Conservation (phyloP, 495 filamentous ascomycete species). For the Daldinia grandis region DNA sequence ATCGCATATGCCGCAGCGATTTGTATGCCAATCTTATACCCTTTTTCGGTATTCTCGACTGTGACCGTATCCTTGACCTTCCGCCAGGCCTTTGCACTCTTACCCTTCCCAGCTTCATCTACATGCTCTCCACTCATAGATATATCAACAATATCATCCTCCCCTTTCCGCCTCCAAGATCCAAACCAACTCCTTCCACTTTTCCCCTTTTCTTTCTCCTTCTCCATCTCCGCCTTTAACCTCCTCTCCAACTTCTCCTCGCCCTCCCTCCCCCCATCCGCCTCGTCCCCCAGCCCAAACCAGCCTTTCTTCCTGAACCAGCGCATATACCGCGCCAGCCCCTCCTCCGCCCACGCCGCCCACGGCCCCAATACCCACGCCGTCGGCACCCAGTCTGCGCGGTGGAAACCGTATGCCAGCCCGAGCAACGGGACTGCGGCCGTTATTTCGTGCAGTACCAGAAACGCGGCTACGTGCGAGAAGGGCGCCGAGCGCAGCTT, state of each 20-base stretch:
- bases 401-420: constrained; percentile 80
- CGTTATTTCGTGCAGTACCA: constrained; percentile 91
- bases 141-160: constrained; percentile 27
- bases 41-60: constrained; percentile 44
- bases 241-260: constrained; percentile 24
- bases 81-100: constrained; percentile 46
- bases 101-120: constrained; percentile 29
- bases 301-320: constrained; percentile 58
- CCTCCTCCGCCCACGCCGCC: constrained; percentile 53
- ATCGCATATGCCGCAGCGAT: constrained; percentile 89
- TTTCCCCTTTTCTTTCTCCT: constrained; percentile 28
- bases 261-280: constrained; percentile 25
- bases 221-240: constrained; percentile 26
- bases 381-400: constrained; percentile 70
- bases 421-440: constrained; percentile 82
- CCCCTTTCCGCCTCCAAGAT: constrained; percentile 21
- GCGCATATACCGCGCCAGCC: constrained; percentile 53
- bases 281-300: constrained; percentile 53
- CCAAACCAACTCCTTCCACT: constrained; percentile 20
- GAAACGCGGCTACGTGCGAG: constrained; percentile 84
- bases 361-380: constrained; percentile 52
- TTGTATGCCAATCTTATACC: constrained; percentile 66
- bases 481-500: constrained; percentile 77
- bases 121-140: background rate
- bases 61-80: constrained; percentile 42